These are phyloP conservation scores for Suillus brevipes DNA, from an alignment of 768 basidiomycete genomes.

Conservation along the genomic window DNA sequence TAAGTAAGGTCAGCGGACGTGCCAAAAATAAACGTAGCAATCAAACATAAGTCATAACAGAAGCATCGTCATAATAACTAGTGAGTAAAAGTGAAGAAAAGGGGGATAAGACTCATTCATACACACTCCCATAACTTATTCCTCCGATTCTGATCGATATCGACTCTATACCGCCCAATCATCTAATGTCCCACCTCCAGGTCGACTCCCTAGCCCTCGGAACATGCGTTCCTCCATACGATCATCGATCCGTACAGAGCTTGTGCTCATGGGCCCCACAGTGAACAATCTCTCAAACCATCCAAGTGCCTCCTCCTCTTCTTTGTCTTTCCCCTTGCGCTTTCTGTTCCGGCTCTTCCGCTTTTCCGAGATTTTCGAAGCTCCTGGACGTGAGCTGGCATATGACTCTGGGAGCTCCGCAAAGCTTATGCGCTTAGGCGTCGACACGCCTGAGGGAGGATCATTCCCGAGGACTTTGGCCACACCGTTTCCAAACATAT, in stretches of 20 bases:
- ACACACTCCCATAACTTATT: slow-evolving; percentile 17
- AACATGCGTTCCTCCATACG: slow-evolving; percentile 53
- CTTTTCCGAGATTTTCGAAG: slow-evolving; percentile 36
- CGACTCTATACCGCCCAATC: slow-evolving; percentile 53
- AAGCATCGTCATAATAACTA: neutral
- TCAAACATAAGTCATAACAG: neutral
- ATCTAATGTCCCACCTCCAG: slow-evolving; percentile 44
- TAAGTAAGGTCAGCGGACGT: neutral
- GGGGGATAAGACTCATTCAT: slow-evolving; percentile 7
- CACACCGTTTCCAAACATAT: slow-evolving; percentile 29
- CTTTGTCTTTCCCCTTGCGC: slow-evolving; percentile 32
- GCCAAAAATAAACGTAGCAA: slow-evolving; percentile 3
- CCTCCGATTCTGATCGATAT: neutral
- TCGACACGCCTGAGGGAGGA: slow-evolving; percentile 51
- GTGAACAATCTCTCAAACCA: slow-evolving; percentile 26
- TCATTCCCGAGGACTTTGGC: slow-evolving; percentile 37
- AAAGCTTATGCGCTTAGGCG: slow-evolving; percentile 80
- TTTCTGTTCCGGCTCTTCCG: slow-evolving; percentile 24
- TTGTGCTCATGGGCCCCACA: slow-evolving; percentile 21
- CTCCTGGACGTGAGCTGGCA: slow-evolving; percentile 36
- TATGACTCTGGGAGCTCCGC: slow-evolving; percentile 74
- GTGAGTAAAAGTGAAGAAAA: neutral
- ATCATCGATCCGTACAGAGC: slow-evolving; percentile 41
- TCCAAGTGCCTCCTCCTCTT: slow-evolving; percentile 21
- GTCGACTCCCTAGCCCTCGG: slow-evolving; percentile 48